These are phyloP conservation scores for Tricholoma terreum DNA, from an alignment of 768 basidiomycete genomes.

Conservation along the genomic window DNA sequence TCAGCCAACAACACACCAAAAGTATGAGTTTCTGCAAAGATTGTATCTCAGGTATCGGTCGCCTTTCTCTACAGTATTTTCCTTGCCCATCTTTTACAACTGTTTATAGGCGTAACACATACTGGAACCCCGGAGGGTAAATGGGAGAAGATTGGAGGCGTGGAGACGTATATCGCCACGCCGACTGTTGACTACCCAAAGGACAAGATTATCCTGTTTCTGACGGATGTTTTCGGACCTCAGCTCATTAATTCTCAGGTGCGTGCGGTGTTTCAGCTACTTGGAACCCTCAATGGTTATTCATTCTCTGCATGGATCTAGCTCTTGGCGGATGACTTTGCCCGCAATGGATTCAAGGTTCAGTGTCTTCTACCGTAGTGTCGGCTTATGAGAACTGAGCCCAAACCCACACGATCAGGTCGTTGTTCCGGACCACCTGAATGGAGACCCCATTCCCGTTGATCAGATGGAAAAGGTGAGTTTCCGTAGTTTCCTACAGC, in stretches of 20 bases:
- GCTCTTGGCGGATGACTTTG: constrained; percentile 43
- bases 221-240: constrained; percentile 52
- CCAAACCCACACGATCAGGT: constrained; percentile 23
- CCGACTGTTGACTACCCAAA: constrained; percentile 49
- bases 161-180: constrained; percentile 51
- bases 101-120: constrained; percentile 43
- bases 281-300: not conserved
- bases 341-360: constrained; percentile 45
- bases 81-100: not conserved
- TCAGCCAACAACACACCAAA: not conserved
- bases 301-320: constrained; percentile 7
- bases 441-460: constrained; percentile 37
- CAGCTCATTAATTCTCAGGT: constrained; percentile 46
- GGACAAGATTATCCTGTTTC: constrained; percentile 53
- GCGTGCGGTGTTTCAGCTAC: constrained; percentile 8
- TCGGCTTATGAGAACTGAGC: not conserved
- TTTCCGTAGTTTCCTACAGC: not conserved
- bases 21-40: constrained; percentile 40
- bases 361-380: not conserved
- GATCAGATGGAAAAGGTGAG: not conserved
- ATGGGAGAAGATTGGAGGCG: constrained; percentile 43
- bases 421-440: constrained; percentile 39
- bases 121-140: constrained; percentile 49
- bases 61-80: not conserved
- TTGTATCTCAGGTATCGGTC: constrained; percentile 47